Conservation (phyloP, 1,139 yeast genomes). For the Pichia sp. region DNA sequence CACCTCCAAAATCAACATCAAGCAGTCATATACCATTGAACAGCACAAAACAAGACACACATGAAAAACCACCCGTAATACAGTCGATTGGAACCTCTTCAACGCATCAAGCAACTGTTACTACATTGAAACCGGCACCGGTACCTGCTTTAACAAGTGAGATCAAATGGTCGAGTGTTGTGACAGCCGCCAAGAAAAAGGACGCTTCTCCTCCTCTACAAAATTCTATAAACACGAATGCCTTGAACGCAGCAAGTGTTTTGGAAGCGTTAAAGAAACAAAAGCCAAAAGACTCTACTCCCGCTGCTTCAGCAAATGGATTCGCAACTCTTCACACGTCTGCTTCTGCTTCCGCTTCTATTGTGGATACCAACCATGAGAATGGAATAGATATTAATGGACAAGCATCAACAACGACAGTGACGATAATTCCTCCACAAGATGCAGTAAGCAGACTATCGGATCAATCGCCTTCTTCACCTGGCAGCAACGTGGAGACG, state of each 20-base stretch:
- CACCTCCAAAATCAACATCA: conserved; percentile 4
- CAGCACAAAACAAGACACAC: conserved; percentile 4
- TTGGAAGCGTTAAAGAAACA: conserved; percentile 33
- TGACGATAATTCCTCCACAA: neutral
- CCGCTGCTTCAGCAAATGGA: neutral
- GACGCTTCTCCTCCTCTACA: conserved; percentile 7
- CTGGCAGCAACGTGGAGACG: neutral
- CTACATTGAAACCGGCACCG: conserved; percentile 62
- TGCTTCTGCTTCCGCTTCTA: neutral
- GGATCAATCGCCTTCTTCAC: neutral
- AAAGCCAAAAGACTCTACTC: conserved; percentile 26
- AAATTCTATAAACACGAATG: conserved; percentile 26
- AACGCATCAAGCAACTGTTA: conserved; percentile 22
- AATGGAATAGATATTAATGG: neutral
- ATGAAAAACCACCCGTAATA: conserved; percentile 17
- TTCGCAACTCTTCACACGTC: neutral
- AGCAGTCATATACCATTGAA: neutral
- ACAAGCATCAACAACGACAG: neutral
- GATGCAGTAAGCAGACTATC: neutral
- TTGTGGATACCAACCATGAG: neutral
- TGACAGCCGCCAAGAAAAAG: conserved; percentile 39
- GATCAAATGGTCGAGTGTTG: conserved; percentile 68
- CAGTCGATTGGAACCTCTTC: conserved; percentile 18
- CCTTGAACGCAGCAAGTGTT: conserved; percentile 34
- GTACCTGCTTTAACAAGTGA: conserved; percentile 61